phyloP scores from a whole-genome alignment of 2,329 filamentous ascomycete genomes.

The Catunica adiposa region DNA sequence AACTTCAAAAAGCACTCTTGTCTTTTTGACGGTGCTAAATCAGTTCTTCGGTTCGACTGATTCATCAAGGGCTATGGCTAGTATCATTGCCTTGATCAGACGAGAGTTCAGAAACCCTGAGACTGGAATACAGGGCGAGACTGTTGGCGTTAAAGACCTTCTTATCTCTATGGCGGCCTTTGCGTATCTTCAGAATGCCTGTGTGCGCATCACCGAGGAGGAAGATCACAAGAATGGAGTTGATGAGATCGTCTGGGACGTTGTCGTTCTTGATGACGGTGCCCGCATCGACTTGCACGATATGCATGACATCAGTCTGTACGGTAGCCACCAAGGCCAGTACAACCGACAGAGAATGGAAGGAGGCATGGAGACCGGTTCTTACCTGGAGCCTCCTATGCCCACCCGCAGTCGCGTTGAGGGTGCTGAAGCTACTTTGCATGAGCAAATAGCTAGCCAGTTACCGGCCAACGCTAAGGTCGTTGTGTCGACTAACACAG shows the following conservation, averaged over 20 bases:
- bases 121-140: slow-evolving; percentile 41
- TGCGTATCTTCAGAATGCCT: slow-evolving; percentile 43
- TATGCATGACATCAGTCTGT: slow-evolving; percentile 23
- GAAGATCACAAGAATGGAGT: slow-evolving; percentile 30
- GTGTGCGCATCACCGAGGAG: slow-evolving; percentile 33
- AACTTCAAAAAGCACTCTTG: slow-evolving; percentile 39
- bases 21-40: slow-evolving; percentile 42
- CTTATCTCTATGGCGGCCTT: slow-evolving; percentile 43
- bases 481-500: slow-evolving; percentile 41
- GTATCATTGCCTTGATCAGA: slow-evolving; percentile 46
- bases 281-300: slow-evolving; percentile 35
- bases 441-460: slow-evolving; percentile 36
- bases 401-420: slow-evolving; percentile 8
- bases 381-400: slow-evolving; percentile 5
- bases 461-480: slow-evolving; percentile 40
- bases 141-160: slow-evolving; percentile 44
- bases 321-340: slow-evolving; percentile 18
- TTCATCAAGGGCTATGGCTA: slow-evolving; percentile 48
- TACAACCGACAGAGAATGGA: slow-evolving; percentile 3
- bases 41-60: slow-evolving; percentile 53
- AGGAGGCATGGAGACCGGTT: not conserved
- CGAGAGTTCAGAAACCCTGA: slow-evolving; percentile 48
- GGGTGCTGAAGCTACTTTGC: slow-evolving; percentile 25
- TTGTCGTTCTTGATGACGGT: slow-evolving; percentile 44
- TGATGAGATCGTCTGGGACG: slow-evolving; percentile 49